Conservation (phyloP, 352 stramenopile species). For the Globisporangium canariense region DNA sequence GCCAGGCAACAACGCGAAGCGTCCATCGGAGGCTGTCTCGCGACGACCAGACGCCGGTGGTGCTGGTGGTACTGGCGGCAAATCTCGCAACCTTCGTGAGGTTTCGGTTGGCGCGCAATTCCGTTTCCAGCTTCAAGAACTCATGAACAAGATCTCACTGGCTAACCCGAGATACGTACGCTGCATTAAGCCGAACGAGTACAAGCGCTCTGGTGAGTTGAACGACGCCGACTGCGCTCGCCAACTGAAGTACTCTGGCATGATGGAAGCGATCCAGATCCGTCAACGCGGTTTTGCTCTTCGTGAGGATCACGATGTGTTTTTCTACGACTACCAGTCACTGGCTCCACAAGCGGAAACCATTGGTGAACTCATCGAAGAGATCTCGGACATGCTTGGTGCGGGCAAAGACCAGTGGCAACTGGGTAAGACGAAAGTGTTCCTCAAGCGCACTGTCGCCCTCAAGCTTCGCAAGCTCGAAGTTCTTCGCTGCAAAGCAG, state of each 20-base stretch:
- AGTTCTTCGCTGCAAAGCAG: conserved; percentile 77
- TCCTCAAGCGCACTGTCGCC: conserved; percentile 74
- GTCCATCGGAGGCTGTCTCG: conserved; percentile 59
- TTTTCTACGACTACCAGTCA: conserved; percentile 90
- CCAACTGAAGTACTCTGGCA: conserved; percentile 89
- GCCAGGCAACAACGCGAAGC: conserved; percentile 62
- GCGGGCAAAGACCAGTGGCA: conserved; percentile 89
- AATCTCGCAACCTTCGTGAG: conserved; percentile 82
- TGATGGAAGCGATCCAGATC: conserved; percentile 92
- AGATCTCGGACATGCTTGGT: conserved; percentile 83
- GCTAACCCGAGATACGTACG: conserved; percentile 87
- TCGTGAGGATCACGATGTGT: conserved; percentile 87
- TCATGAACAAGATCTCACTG: conserved; percentile 88
- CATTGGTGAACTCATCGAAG: conserved; percentile 77
- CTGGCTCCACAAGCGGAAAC: conserved; percentile 80
- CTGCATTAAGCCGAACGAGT: conserved; percentile 88
- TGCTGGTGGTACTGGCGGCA: conserved; percentile 36
- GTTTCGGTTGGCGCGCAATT: conserved; percentile 87
- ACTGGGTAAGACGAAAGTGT: conserved; percentile 86
- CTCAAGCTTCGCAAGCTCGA: conserved; percentile 84
- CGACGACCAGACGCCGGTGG: conserved; percentile 48
- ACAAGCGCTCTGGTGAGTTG: conserved; percentile 73
- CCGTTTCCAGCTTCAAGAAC: conserved; percentile 83
- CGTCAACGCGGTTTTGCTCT: conserved; percentile 85
- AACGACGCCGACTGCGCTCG: conserved; percentile 82